Percentiles rank a stretch among this genome's conserved stretches.
These are phyloP conservation scores for Akanthomyces dipterigenus DNA, from an alignment of 2,329 filamentous ascomycete genomes.

Conservation along the genomic window DNA sequence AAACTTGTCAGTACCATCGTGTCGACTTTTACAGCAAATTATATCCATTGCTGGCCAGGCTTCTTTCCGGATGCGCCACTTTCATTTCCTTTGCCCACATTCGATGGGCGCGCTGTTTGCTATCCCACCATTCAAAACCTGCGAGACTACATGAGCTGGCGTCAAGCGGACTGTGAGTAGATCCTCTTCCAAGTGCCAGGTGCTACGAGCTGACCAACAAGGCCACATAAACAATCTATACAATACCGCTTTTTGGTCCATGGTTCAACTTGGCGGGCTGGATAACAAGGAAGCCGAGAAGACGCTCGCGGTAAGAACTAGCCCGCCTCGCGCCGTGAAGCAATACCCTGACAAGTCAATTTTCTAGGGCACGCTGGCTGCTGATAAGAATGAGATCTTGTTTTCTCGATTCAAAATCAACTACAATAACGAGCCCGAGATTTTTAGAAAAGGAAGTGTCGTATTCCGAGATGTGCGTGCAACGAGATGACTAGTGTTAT, in stretches of 20 bases:
- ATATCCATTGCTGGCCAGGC: conserved; percentile 70
- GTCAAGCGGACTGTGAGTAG: conserved; percentile 83
- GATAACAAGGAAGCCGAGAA: conserved; percentile 73
- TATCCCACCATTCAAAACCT: conserved; percentile 80
- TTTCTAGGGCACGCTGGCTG: conserved; percentile 66
- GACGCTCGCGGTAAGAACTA: conserved; percentile 58
- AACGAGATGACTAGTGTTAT: neutral
- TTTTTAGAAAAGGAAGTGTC: conserved; percentile 89
- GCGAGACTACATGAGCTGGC: conserved; percentile 93
- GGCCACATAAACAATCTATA: conserved; percentile 98
- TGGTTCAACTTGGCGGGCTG: conserved; percentile 73
- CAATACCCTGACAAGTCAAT: conserved; percentile 15
- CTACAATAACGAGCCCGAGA: conserved; percentile 93
- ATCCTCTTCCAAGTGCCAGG: neutral
- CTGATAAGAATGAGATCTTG: conserved; percentile 93
- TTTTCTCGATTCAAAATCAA: conserved; percentile 87
- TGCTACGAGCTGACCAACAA: conserved; percentile 27
- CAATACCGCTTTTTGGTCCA: conserved; percentile 92
- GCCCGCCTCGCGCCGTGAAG: neutral
- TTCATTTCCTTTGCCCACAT: conserved; percentile 72
- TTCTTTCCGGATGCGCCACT: conserved; percentile 69
- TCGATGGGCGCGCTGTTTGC: conserved; percentile 85
- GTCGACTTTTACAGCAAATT: conserved; percentile 89
- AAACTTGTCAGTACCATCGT: conserved; percentile 89
- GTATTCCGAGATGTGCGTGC: conserved; percentile 69